Base-by-base conservation (phyloP, 495 filamentous ascomycete genomes). In the Penicillium parvum region DNA sequence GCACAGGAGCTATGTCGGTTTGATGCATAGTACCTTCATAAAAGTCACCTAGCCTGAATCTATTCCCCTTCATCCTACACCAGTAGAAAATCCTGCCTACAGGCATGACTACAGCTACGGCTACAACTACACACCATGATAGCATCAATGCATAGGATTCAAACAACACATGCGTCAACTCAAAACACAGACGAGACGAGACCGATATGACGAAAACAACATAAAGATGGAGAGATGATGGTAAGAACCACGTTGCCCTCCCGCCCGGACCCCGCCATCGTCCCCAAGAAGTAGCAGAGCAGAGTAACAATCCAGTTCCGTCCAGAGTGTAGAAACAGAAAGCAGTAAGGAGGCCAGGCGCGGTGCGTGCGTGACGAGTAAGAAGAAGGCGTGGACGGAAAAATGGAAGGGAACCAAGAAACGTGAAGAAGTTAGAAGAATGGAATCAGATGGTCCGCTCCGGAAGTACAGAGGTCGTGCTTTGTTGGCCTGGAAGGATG, bases 221-320 rank as follows among this genome's bases (percentile, higher is more conserved):
- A 50, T 49, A 55, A 52, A 53, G 45, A 55, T 55, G 57, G n/a
- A n/a, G n/a, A 55, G 43, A 47, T 52, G 49, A n/a, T n/a, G n/a
- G n/a, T n/a, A n/a, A n/a, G n/a, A 54, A 58, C 49, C 66, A 58
- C 55, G 55, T 54, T 53, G 50, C 59, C 63, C 59, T 58, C 57
- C 52, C 54, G 57, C n/a, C n/a, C n/a, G n/a, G n/a, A n/a, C n/a
- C n/a, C n/a, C n/a, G n/a, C n/a, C n/a, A n/a, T n/a, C n/a, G n/a
- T n/a, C n/a, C n/a, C n/a, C n/a, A n/a, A n/a, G n/a, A n/a, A n/a
- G n/a, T n/a, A n/a, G n/a, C n/a, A n/a, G n/a, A n/a, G n/a, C n/a
- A 47, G 55, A 50, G 46, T 49, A 52, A 49, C 55, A 37, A 55
- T n/a, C n/a, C n/a, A n/a, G n/a, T 55, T 52, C 53, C 48, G 40